Base-by-base conservation (phyloP, 257 asterid species). In the Plantago elongata region DNA sequence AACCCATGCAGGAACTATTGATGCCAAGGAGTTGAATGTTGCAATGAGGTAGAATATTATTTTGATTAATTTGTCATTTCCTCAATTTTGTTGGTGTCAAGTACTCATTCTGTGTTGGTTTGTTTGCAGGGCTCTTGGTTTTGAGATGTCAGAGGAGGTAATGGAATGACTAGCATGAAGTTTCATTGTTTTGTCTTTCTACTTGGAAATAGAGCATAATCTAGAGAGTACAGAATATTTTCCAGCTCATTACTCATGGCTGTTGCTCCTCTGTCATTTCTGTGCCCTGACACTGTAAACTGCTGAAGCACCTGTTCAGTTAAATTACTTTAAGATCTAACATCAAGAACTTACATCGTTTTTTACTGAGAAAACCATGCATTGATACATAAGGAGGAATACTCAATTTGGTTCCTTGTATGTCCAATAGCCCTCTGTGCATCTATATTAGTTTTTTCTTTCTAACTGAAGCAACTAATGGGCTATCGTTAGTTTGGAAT, bases 121-220 rank as follows among this genome's bases (percentile, higher is more conserved):
- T 42, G 30, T 57, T 82, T 80, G 43, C 85, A 89, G 97, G 95
- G 94, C 96, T 68, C 97, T 92, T 72, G 99, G 99, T 49, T 92
- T 92, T 68, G 96, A 92, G 81, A 80, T 83, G 86, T 79, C 99
- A 9, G 97, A 80, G 76, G 95, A 92, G 96, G 99, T 92, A 81
- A 68, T 57, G 16, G 45, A 81, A 68, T 57, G 22, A 49, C 72
- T 56, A 22, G 29, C 63, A 60, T 61, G 45, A 34, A 54, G 63
- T 9, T 16, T 15, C 15, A 12, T 27, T 5, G 15, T 54, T 15
- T 17, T 2, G 57, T 51, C 57, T 51, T 52, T 54, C 14, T 54
- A 5, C 6, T 5, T 15, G 11, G 3, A 29, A 52, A 11, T 52
- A 3, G 43, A 54, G 43, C 59, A 54, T 54, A 22, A 17, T 8